These are phyloP conservation scores for Globisporangium barbulae DNA, from an alignment of 352 stramenopile species.

Conservation along the genomic window DNA sequence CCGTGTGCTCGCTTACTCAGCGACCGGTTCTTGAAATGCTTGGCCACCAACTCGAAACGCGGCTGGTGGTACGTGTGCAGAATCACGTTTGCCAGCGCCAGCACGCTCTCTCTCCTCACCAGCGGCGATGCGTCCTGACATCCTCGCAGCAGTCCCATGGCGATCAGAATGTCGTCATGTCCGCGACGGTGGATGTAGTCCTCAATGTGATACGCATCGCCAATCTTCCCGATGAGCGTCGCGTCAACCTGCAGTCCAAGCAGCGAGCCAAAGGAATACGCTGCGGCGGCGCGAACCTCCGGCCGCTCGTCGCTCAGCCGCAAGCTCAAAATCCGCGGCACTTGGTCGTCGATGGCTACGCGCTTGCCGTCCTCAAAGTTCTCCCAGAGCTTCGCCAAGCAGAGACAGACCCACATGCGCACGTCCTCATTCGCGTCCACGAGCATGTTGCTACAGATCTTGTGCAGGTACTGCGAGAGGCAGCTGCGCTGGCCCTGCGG, in stretches of 20 bases:
- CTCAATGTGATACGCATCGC: slow-evolving; percentile 47
- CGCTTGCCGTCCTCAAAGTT: slow-evolving; percentile 89
- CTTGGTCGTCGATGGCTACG: slow-evolving; percentile 77
- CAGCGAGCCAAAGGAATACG: slow-evolving; percentile 92
- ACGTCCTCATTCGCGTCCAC: slow-evolving; percentile 64
- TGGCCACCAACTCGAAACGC: slow-evolving; percentile 80
- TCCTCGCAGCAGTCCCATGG: slow-evolving; percentile 59
- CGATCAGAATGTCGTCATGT: slow-evolving; percentile 66
- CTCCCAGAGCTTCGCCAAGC: slow-evolving; percentile 94
- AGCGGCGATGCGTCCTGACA: slow-evolving; percentile 82
- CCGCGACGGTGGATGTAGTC: slow-evolving; percentile 59
- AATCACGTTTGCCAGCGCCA: slow-evolving; percentile 83
- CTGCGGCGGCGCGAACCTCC: slow-evolving; percentile 90
- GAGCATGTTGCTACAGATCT: slow-evolving; percentile 69
- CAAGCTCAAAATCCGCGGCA: slow-evolving; percentile 80
- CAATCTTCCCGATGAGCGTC: slow-evolving; percentile 40
- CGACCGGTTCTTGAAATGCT: slow-evolving; percentile 69
- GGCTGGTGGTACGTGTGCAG: slow-evolving; percentile 85
- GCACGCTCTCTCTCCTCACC: slow-evolving; percentile 76
- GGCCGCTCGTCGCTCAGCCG: slow-evolving; percentile 84
- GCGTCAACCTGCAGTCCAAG: slow-evolving; percentile 81
- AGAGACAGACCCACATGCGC: slow-evolving; percentile 88
- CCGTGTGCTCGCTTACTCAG: slow-evolving; percentile 12
- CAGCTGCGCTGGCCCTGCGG: slow-evolving; percentile 91
- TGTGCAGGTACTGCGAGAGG: slow-evolving; percentile 88